These are phyloP conservation scores for Prunus dulcis DNA, from an alignment of 306 rosid species.

Conservation along the genomic window DNA sequence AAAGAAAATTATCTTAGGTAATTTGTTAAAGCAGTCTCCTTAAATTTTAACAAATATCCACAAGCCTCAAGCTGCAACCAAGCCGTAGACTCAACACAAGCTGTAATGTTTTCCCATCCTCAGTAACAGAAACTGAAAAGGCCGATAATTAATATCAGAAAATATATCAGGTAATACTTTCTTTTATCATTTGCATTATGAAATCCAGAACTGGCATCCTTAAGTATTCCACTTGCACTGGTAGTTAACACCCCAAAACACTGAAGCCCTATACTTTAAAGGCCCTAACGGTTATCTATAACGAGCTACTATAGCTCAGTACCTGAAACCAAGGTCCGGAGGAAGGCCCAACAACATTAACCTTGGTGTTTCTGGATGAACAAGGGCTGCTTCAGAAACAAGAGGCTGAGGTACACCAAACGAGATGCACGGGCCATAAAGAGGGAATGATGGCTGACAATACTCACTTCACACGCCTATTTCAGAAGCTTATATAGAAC, in stretches of 20 bases:
- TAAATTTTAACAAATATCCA: neutral
- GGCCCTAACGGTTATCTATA: neutral
- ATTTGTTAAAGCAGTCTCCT: neutral
- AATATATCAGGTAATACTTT: neutral
- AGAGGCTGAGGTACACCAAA: neutral
- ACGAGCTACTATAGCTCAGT: neutral
- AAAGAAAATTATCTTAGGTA: no score
- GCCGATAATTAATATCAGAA: neutral
- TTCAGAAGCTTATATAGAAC: neutral
- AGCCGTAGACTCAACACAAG: no score
- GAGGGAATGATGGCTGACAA: neutral
- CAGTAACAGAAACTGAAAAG: neutral
- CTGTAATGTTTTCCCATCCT: neutral
- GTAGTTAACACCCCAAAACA: neutral
- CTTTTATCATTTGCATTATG: neutral
- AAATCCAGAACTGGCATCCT: neutral
- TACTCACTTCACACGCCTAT: neutral
- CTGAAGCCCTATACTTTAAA: neutral
- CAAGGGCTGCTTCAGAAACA: neutral
- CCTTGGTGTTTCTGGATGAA: neutral
- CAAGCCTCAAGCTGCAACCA: neutral
- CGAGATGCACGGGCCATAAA: neutral
- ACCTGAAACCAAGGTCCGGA: neutral
- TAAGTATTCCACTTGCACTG: neutral
- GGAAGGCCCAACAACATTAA: neutral